These are phyloP conservation scores for Agrocybe praecox DNA, from an alignment of 768 basidiomycete genomes.

Conservation along the genomic window DNA sequence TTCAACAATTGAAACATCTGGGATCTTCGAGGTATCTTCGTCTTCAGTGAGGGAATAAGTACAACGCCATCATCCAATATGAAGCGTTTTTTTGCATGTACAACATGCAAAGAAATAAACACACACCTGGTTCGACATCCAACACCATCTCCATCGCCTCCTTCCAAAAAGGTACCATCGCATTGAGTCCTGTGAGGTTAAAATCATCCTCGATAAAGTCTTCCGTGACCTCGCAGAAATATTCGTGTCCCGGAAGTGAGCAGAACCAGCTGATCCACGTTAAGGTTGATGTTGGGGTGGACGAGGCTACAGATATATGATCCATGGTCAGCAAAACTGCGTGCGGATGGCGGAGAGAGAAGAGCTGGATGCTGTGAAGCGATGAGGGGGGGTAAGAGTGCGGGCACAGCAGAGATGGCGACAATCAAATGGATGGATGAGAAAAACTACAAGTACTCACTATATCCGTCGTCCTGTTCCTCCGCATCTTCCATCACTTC, in stretches of 20 bases:
- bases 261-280: constrained; percentile 99
- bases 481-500: constrained; percentile 86
- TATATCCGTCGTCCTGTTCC: constrained; percentile 76
- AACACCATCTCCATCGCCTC: constrained; percentile 99
- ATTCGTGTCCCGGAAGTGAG: constrained; percentile 93
- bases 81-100: background rate
- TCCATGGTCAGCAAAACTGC: constrained; percentile 23
- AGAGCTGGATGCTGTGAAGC: constrained; percentile 15
- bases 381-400: constrained; percentile 6
- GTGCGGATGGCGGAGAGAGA: constrained; percentile 11
- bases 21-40: constrained; percentile 94
- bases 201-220: constrained; percentile 99
- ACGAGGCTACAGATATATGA: constrained; percentile 63
- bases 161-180: constrained; percentile 99
- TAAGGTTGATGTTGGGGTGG: constrained; percentile 87
- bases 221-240: constrained; percentile 97
- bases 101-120: constrained; percentile 13
- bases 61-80: background rate
- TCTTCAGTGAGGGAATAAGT: constrained; percentile 46
- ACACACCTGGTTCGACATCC: constrained; percentile 96
- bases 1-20: constrained; percentile 98
- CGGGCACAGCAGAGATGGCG: background rate
- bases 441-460: constrained; percentile 56
- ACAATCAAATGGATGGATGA: background rate
- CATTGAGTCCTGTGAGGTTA: constrained; percentile 94